Base-by-base conservation (phyloP, 768 basidiomycete species). In the Daedaleopsis sinensis region DNA sequence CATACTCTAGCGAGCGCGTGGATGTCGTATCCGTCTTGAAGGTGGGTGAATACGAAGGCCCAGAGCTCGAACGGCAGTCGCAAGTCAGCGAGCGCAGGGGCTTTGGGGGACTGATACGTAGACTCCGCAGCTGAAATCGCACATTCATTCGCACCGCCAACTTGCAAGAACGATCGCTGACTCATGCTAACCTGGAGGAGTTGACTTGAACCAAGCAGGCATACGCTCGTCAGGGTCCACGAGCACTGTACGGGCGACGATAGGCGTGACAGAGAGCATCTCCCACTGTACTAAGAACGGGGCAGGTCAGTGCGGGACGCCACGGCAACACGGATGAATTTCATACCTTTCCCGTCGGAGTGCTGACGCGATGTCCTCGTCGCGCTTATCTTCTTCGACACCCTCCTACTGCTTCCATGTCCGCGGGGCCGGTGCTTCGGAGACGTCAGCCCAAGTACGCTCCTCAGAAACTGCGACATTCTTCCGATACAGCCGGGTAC, bases 1-100 rank as follows among this genome's bases (percentile, higher is more conserved):
- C 52, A 53, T 8, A 42, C 52, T 32, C 36, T 37, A 6, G 52
- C 52, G n/a, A 53, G 52, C 19, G 52, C 36, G 21, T 53, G 52
- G 11, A 53, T 53, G 52, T 53, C 52, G 38, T 53, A 53, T 15
- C 52, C 52, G 19, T 53, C 52, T 5, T 38, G 37, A 6, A 53
- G 38, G 19, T 23, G 5, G n/a, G 23, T 21, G 37, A 21, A 53
- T 19, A 53, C 52, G 9, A 39, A 9, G 11, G n/a, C 21, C 52
- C 52, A 53, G 18, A 53, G 16, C 37, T 53, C 52, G 21, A 39
- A 53, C 12, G 52, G 52, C 11, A 53, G 52, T 35, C 23, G 35
- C 37, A 42, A 2, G 21, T 53, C 52, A n/a, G 52, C 15, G 38
- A 10, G 39, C 35, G n/a, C 38, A 1, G 37, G n/a, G 19, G 52